phyloP scores from a whole-genome alignment of 208 protist species.

The Acanthamoeba lenticulata region DNA sequence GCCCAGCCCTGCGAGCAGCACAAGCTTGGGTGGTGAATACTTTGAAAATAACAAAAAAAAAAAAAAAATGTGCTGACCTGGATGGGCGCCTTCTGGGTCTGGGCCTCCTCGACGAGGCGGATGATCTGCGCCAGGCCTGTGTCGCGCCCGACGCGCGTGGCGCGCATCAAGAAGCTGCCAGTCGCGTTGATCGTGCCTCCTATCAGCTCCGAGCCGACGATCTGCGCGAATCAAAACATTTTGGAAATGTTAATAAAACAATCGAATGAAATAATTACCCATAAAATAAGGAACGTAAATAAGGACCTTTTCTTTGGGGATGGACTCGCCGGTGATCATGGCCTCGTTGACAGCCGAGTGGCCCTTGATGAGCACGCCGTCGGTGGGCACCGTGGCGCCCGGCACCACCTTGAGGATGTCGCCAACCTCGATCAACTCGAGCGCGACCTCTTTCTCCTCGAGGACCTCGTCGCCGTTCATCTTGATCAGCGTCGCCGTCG shows the following conservation, averaged over 20 bases:
- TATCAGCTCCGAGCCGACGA: not conserved
- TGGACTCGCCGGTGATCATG: conserved; percentile 94
- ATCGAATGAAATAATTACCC: not conserved
- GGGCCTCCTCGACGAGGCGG: conserved; percentile 96
- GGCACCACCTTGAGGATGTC: conserved; percentile 90
- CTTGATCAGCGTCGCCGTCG: conserved; percentile 76
- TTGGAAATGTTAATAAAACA: not conserved
- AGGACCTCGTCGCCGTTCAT: conserved; percentile 13
- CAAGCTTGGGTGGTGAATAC: not conserved
- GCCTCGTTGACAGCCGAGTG: conserved; percentile 93
- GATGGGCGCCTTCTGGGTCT: conserved; percentile 94
- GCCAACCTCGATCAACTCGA: conserved; percentile 78
- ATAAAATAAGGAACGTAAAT: not conserved
- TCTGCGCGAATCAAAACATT: not conserved
- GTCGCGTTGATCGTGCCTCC: conserved; percentile 79
- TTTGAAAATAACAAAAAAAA: not conserved
- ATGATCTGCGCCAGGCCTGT: conserved; percentile 86
- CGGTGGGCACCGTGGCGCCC: conserved; percentile 91
- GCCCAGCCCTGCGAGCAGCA: not conserved
- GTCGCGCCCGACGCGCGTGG: not conserved
- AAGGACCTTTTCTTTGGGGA: conserved; percentile 77
- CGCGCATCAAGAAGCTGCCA: conserved; percentile 46
- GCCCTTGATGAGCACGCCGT: conserved; percentile 91
- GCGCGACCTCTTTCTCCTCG: conserved; percentile 79
- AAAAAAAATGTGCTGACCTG: conserved; percentile 85